These are phyloP conservation scores for Saussurea involucrata DNA, from an alignment of 129 eudicot species.

Conservation along the genomic window DNA sequence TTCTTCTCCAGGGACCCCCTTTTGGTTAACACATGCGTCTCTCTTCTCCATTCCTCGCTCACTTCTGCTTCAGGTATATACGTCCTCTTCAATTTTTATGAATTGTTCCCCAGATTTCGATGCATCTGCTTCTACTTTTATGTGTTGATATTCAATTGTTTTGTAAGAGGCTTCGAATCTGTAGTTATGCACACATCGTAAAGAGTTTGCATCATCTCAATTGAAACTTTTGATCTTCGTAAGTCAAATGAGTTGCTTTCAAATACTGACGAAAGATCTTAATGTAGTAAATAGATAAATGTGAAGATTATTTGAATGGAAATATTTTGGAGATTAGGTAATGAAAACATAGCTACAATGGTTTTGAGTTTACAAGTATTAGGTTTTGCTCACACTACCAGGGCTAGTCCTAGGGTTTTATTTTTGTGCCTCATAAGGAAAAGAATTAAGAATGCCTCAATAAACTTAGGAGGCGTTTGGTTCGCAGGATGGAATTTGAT, in stretches of 20 bases:
- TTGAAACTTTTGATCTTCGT: background rate
- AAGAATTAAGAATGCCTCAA: no score
- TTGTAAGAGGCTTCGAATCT: background rate
- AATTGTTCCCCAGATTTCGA: background rate
- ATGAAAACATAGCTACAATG: no score
- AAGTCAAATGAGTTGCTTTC: background rate
- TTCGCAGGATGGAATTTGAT: no score
- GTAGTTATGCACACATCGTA: no score
- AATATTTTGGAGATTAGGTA: background rate
- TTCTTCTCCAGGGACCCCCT: conserved; percentile 75
- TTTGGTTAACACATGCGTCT: conserved; percentile 83
- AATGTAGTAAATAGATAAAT: background rate
- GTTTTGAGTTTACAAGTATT: conserved; percentile 5
- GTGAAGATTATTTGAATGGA: background rate
- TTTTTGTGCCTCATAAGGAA: no score
- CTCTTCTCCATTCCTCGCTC: conserved; percentile 80
- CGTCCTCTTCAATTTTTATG: background rate
- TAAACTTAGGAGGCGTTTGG: no score
- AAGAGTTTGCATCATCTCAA: background rate
- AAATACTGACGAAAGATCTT: background rate
- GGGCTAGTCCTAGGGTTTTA: no score
- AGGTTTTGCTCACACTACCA: background rate
- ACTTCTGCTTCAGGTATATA: conserved; percentile 65
- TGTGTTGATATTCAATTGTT: background rate
- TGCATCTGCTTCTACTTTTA: background rate